Base-by-base conservation (phyloP, 306 rosid species). In the Quercus alba region DNA sequence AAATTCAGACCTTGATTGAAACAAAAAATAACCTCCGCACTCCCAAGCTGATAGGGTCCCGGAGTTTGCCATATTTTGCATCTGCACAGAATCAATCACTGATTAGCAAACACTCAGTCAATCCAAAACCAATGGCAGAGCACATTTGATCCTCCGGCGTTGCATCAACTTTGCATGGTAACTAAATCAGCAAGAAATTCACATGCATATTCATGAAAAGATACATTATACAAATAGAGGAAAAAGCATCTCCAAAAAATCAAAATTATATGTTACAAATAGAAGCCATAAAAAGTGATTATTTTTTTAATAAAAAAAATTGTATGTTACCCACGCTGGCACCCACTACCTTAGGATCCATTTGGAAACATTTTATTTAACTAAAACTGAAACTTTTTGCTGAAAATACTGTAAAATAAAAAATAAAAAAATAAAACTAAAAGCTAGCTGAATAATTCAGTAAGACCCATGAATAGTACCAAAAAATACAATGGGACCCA, bases 1-100 rank as follows among this genome's bases (percentile, higher is more conserved):
- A 57, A 78, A 85, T 66, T 79, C 86, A 12, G 86, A 55, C 75
- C 73, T 85, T 5, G 86, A 75, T 49, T 51, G 79, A 56, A 75
- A 82, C 70, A 81, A 56, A 69, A 78, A 85, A 80, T 85, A 85
- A 4, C 86, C 88, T 17, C 88, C 85, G 56, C 88, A 85, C 67
- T 85, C 86, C 86, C 86, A 85, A 63, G 86, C 85, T 41, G 88
- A 81, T 18, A 78, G 84, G 64, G 70, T 70, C 68, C 77, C 30
- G 4, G 76, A 38, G 70, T 72, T 72, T 59, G 59, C 31, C 26
- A 63, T 62, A 5, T 72, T 21, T 58, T 54, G 86, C 28, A 1
- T 75, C 88, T 71, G 85, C 81, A 82, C 10, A 55, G 66, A 74
- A 28, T 6, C 33, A 21, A 68, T 23, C 41, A 10, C 35, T 55